Conservation (phyloP, 805 yeast species). For the Wickerhamomyces sydowiorum region DNA sequence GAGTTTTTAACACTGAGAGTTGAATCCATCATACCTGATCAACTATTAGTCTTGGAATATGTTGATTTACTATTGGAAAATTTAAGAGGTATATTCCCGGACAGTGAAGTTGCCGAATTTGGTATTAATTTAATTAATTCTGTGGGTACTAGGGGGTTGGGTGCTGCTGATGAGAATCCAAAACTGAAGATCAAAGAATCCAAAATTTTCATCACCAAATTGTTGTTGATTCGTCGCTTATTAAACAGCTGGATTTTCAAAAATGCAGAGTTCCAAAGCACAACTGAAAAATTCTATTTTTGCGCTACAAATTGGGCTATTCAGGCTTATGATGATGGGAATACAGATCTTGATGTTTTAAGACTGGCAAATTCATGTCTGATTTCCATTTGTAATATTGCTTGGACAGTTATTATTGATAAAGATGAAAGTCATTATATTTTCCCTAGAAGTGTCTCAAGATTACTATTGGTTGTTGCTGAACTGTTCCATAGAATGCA, state of each 20-base stretch:
- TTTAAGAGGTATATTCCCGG: constrained; percentile 34
- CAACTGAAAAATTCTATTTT: constrained; percentile 40
- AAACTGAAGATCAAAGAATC: constrained; percentile 24
- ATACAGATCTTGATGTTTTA: constrained; percentile 48
- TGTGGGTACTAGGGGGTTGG: constrained; percentile 52
- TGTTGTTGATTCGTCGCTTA: constrained; percentile 54
- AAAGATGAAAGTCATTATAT: constrained; percentile 27
- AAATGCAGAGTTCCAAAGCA: constrained; percentile 22
- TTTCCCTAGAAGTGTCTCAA: constrained; percentile 41
- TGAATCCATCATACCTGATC: constrained; percentile 50
- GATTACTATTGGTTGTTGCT: constrained; percentile 50
- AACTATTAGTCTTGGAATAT: constrained; percentile 53
- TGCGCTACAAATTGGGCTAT: constrained; percentile 50
- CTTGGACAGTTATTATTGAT: constrained; percentile 29
- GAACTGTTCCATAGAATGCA: constrained; percentile 46
- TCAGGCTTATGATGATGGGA: constrained; percentile 46
- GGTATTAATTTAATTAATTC: constrained; percentile 43
- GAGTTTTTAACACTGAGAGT: constrained; percentile 43
- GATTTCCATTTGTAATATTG: constrained; percentile 39
- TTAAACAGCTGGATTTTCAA: constrained; percentile 31
- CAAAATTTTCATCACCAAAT: constrained; percentile 54
- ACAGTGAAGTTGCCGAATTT: constrained; percentile 33
- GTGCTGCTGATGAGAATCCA: constrained; percentile 24
- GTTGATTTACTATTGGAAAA: constrained; percentile 49
- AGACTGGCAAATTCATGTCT: constrained; percentile 60